Evolutionary conservation across 768 basidiomycete species (phyloP).

Genomic region (Gloeostereum incarnatum): DNA sequence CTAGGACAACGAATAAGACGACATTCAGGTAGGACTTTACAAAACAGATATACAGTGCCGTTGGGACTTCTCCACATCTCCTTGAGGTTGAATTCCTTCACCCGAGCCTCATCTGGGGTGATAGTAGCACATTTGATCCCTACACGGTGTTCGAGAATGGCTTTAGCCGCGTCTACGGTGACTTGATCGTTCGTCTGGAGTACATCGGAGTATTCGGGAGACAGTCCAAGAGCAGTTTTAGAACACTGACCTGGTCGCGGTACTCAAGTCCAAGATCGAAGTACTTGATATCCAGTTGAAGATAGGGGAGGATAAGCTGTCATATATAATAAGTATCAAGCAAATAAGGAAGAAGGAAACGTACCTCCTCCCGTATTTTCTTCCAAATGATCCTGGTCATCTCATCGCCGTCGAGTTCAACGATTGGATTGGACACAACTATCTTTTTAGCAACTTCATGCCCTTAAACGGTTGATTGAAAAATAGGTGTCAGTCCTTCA

Average conservation of each 20-base stretch:
- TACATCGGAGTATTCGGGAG: not conserved
- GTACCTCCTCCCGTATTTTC: constrained; percentile 90
- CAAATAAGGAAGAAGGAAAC: constrained; percentile 13
- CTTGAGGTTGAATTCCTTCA: constrained; percentile 95
- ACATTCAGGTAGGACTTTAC: not conserved
- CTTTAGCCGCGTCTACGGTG: constrained; percentile 89
- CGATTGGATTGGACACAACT: constrained; percentile 78
- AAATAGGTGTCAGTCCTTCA: too few relatives aligned
- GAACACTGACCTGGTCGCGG: constrained; percentile 66
- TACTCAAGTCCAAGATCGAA: constrained; percentile 94
- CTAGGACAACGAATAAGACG: constrained; percentile 20
- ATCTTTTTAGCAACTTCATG: too few relatives aligned
- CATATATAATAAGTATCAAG: constrained; percentile 2
- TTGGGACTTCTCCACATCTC: constrained; percentile 99
- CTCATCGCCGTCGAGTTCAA: constrained; percentile 96
- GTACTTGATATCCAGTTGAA: constrained; percentile 96
- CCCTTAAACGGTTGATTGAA: too few relatives aligned
- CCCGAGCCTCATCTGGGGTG: constrained; percentile 95
- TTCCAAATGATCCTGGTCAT: constrained; percentile 99
- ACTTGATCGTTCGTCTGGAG: constrained; percentile 85
- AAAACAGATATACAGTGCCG: constrained; percentile 69
- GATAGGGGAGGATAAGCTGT: constrained; percentile 91
- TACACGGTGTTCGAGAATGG: constrained; percentile 89
- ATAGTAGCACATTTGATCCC: constrained; percentile 98
- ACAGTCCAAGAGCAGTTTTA: not conserved